Percentiles rank a stretch among this genome's conserved stretches.
phyloP scores from a whole-genome alignment of 495 filamentous ascomycete species.

The Tuber aestivum region DNA sequence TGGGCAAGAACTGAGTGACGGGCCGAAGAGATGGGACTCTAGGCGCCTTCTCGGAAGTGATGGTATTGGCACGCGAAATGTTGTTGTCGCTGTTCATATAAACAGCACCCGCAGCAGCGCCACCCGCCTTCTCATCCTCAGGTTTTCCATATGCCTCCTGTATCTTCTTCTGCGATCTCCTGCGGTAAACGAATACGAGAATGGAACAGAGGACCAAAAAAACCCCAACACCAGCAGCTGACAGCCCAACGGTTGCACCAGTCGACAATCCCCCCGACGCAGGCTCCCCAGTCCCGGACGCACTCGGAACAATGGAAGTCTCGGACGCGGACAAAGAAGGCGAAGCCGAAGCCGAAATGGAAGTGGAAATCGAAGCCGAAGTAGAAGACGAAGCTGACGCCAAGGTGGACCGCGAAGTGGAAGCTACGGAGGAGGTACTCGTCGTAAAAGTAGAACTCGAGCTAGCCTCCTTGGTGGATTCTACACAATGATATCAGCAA shows the following conservation, averaged over 20 bases:
- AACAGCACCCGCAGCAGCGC: slow-evolving; percentile 22
- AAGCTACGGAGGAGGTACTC: slow-evolving; percentile 18
- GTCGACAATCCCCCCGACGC: slow-evolving; percentile 51
- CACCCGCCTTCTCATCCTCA: slow-evolving; percentile 54
- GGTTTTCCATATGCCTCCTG: slow-evolving; percentile 47
- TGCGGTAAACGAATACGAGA: slow-evolving; percentile 63
- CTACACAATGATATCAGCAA: slow-evolving; percentile 7
- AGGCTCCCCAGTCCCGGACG: slow-evolving; percentile 40
- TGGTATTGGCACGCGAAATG: slow-evolving; percentile 43
- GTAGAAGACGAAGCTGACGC: slow-evolving; percentile 18
- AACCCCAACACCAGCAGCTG: slow-evolving; percentile 66
- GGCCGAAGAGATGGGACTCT: slow-evolving; percentile 72
- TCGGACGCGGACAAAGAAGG: slow-evolving; percentile 37
- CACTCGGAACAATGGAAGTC: slow-evolving; percentile 26
- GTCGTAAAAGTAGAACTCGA: slow-evolving; percentile 23
- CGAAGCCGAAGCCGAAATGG: slow-evolving; percentile 41
- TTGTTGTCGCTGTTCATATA: slow-evolving; percentile 45
- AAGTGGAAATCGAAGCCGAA: slow-evolving; percentile 26
- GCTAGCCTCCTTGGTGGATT: not conserved
- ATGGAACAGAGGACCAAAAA: slow-evolving; percentile 57
- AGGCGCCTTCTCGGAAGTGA: slow-evolving; percentile 52
- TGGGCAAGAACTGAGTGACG: slow-evolving; percentile 78
- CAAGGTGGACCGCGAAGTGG: slow-evolving; percentile 16
- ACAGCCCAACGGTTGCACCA: slow-evolving; percentile 76
- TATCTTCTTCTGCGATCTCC: slow-evolving; percentile 54